Evolutionary conservation across 2,329 filamentous ascomycete genomes (phyloP).

Genomic region (Exophiala mesophila): DNA sequence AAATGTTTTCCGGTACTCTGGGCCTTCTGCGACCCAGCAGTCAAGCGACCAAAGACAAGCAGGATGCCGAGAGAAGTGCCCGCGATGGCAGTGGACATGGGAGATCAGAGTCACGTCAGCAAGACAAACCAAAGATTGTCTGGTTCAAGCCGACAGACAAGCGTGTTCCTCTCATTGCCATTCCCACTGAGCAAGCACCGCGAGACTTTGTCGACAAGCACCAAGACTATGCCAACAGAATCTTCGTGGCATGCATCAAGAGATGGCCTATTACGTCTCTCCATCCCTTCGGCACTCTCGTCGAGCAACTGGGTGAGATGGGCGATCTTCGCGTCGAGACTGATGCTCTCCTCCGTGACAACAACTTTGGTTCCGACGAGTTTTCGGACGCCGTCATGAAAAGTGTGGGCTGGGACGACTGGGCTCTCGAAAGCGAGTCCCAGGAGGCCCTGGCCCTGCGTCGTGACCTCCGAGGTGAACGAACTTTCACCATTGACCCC

Average conservation of each 20-base stretch:
- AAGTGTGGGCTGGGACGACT: constrained; percentile 87
- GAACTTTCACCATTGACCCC: constrained; percentile 86
- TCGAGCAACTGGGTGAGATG: constrained; percentile 96
- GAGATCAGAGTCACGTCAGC: constrained; percentile 71
- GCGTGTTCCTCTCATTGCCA: constrained; percentile 94
- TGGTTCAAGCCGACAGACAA: constrained; percentile 99
- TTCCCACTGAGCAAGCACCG: constrained; percentile 95
- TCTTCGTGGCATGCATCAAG: constrained; percentile 99
- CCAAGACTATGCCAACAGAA: constrained; percentile 93
- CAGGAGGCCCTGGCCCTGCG: constrained; percentile 68
- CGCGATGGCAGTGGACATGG: constrained; percentile 75
- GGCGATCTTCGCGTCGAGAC: constrained; percentile 97
- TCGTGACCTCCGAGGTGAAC: constrained; percentile 84
- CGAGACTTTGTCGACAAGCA: constrained; percentile 98
- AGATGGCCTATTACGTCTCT: constrained; percentile 99
- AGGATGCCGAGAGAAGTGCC: constrained; percentile 90
- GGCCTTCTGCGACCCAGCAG: constrained; percentile 92
- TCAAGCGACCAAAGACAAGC: constrained; percentile 98
- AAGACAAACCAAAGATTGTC: constrained; percentile 98
- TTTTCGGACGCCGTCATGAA: constrained; percentile 95
- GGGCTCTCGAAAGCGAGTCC: constrained; percentile 79
- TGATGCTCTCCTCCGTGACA: constrained; percentile 91
- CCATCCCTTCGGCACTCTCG: constrained; percentile 94
- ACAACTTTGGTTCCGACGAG: constrained; percentile 97
- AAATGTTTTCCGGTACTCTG: constrained; percentile 98